Evolutionary conservation across 2,329 filamentous ascomycete species (phyloP), one percentile per base, ranked within the genome.

Genomic region (Aspergillus sp.): DNA sequence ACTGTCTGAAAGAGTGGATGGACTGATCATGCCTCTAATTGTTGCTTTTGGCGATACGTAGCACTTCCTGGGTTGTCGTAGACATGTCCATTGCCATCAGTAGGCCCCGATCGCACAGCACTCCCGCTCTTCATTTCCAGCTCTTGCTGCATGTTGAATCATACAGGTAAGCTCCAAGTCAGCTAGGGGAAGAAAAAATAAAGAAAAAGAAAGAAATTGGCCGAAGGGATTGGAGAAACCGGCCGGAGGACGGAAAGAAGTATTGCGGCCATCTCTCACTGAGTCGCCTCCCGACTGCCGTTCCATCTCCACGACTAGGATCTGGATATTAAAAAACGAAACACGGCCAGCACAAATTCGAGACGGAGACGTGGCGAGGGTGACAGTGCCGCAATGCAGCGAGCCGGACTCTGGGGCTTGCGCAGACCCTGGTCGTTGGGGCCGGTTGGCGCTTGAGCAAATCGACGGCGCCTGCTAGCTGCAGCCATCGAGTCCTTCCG

Each of bases 1-100:
- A 13, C 3, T 36, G n/a, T 20, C n/a, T n/a, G n/a, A 5, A 36
- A 47, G 4, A 38, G 17, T 7, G 3, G 15, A 6, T 3, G 45
- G 3, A 18, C 30, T 42, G 17, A 30, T 30, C 9, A 30, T 59
- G 56, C 58, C 53, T 62, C 61, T 22, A 62, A 44, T 50, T 57
- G 55, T 44, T 62, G 61, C 52, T 51, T 48, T n/a, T 62, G 56
- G 39, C 59, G 59, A 54, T 57, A 57, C 5, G 53, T 49, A 5
- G 56, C 55, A 38, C 44, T 59, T 24, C 56, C 42, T 30, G 26
- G 26, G 26, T 30, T 30, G 26, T 11, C 26, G 42, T 45, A 36
- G 13, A 12, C 44, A 22, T 18, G 30, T 13, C 8, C 44, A 50
- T 52, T 42, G 9, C 26, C 26, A 30, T 20, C 49, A 8, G 48